phyloP scores from a whole-genome alignment of 495 filamentous ascomycete genomes.

The Hypomontagnella monticulosa region DNA sequence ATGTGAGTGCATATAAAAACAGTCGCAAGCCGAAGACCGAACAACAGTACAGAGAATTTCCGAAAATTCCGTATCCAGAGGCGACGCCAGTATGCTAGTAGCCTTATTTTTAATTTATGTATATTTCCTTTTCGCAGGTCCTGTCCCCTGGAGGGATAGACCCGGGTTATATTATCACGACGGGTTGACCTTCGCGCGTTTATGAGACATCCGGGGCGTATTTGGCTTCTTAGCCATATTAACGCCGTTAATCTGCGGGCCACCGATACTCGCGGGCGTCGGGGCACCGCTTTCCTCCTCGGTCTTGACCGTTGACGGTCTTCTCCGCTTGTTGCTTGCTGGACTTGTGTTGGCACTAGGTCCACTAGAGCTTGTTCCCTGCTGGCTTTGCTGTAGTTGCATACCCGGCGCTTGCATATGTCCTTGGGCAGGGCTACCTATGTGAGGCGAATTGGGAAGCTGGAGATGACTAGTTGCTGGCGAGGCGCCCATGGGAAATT shows the following conservation, averaged over 20 bases:
- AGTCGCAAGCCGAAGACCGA: constrained; percentile 31
- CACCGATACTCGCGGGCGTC: constrained; percentile 52
- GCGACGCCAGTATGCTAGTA: constrained; percentile 35
- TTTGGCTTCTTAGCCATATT: constrained; percentile 53
- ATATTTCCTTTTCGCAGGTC: not conserved
- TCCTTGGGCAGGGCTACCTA: constrained; percentile 66
- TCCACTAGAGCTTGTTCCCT: constrained; percentile 73
- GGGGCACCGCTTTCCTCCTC: constrained; percentile 70
- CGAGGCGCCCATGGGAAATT: constrained; percentile 64
- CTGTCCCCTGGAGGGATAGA: not conserved
- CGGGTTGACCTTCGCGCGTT: constrained; percentile 55
- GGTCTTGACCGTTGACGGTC: constrained; percentile 78
- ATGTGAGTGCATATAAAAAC: constrained; percentile 36
- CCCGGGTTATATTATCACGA: constrained; percentile 23
- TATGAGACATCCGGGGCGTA: constrained; percentile 55
- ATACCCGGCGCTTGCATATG: constrained; percentile 73
- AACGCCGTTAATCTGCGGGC: constrained; percentile 58
- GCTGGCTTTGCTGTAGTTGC: constrained; percentile 76
- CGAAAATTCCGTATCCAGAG: constrained; percentile 33
- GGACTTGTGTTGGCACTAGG: constrained; percentile 88
- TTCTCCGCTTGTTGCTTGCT: constrained; percentile 77
- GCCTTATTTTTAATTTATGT: not conserved
- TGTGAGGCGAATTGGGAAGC: constrained; percentile 68
- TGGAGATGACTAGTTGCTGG: constrained; percentile 64
- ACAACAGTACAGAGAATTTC: constrained; percentile 20